These are phyloP conservation scores for Gnaphalium uliginosum DNA, from an alignment of 129 eudicot genomes.

Conservation along the genomic window DNA sequence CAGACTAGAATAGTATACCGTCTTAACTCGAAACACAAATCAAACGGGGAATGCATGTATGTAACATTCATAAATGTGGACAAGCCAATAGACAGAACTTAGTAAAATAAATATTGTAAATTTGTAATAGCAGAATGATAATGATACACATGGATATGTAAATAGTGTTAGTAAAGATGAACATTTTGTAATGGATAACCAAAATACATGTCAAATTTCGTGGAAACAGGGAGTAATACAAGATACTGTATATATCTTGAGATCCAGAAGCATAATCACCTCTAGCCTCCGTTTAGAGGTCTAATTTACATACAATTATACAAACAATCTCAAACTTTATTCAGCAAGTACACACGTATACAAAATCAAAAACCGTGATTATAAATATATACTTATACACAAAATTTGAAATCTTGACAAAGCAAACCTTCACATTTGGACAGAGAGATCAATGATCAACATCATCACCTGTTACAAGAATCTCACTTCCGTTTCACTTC, in stretches of 20 bases:
- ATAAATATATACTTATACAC: constrained; percentile 25
- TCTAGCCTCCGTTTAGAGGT: background rate
- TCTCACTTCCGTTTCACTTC: constrained; percentile 23
- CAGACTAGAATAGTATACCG: no score
- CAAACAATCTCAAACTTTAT: constrained; percentile 27
- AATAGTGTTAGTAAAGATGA: background rate
- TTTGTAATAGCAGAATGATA: background rate
- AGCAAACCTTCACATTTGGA: constrained; percentile 30
- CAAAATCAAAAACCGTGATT: constrained; percentile 2
- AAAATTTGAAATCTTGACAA: constrained; percentile 30
- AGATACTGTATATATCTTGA: background rate
- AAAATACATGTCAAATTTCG: background rate
- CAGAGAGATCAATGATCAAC: constrained; percentile 28
- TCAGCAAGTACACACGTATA: constrained; percentile 24
- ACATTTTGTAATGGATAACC: background rate
- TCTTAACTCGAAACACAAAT: no score
- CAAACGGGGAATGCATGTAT: background rate
- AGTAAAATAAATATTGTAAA: no score
- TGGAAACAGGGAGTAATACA: background rate
- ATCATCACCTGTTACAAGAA: constrained; percentile 20
- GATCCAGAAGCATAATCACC: background rate
- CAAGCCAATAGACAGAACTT: background rate
- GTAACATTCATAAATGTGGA: background rate
- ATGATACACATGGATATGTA: background rate
- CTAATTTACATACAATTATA: background rate